Percentiles rank a stretch among this genome's conserved stretches.
phyloP scores from a whole-genome alignment of 805 yeast genomes.

The Cyberlindnera mississippiensis region DNA sequence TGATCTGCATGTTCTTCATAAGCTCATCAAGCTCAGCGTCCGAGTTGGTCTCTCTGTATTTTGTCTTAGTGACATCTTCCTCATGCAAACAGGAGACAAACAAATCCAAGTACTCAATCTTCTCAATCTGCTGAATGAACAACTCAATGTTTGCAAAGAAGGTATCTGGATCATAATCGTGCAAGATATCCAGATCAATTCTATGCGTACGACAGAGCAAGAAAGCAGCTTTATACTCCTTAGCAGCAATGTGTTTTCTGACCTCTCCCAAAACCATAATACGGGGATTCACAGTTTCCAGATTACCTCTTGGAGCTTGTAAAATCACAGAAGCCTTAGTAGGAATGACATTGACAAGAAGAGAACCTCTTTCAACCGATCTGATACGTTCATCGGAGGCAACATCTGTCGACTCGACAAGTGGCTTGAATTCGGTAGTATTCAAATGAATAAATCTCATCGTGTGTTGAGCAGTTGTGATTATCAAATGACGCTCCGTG shows the following conservation, averaged over 20 bases:
- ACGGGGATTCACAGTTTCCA: constrained; percentile 92
- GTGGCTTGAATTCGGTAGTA: constrained; percentile 36
- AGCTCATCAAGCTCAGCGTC: constrained; percentile 30
- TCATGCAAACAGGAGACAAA: constrained; percentile 83
- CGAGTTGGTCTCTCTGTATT: constrained; percentile 68
- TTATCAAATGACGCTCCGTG: constrained; percentile 67
- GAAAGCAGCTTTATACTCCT: constrained; percentile 70
- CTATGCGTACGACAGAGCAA: constrained; percentile 84
- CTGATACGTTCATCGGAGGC: constrained; percentile 77
- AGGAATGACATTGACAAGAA: constrained; percentile 78
- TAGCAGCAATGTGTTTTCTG: constrained; percentile 57
- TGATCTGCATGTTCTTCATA: constrained; percentile 27
- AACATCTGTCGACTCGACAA: constrained; percentile 34
- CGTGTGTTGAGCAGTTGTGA: constrained; percentile 85
- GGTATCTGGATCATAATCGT: constrained; percentile 76
- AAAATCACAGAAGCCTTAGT: constrained; percentile 76
- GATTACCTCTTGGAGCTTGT: constrained; percentile 94
- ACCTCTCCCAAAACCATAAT: constrained; percentile 86
- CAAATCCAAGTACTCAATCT: constrained; percentile 75
- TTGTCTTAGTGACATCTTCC: constrained; percentile 79
- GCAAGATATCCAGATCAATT: constrained; percentile 82
- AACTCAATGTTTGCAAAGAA: constrained; percentile 60
- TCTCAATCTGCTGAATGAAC: constrained; percentile 67
- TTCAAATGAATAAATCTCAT: constrained; percentile 76
- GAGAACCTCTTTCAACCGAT: constrained; percentile 86